Percentiles rank a stretch among this genome's conserved stretches.
Conservation (phyloP, 2,329 filamentous ascomycete genomes). For the Microdochium nivale region DNA sequence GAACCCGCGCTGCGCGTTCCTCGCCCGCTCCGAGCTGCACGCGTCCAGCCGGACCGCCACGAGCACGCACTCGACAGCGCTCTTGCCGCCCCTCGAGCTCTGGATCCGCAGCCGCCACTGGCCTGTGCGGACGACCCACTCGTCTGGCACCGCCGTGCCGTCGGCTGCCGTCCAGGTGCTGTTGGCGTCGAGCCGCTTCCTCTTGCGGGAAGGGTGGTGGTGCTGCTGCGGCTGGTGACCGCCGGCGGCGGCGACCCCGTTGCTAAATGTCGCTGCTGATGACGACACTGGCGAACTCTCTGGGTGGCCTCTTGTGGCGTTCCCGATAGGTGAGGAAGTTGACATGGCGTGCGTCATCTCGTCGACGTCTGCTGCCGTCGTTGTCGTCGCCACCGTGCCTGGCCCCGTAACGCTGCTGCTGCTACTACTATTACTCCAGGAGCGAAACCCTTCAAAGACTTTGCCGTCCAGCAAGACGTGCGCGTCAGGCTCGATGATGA, state of each 20-base stretch:
- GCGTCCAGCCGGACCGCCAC: conserved; percentile 71
- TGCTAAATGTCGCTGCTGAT: not conserved
- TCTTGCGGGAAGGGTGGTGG: conserved; percentile 31
- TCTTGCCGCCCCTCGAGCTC: conserved; percentile 35
- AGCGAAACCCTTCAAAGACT: conserved; percentile 15
- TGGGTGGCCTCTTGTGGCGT: conserved; percentile 11
- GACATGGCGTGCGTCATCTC: conserved; percentile 18
- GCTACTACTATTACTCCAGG: too few species aligned
- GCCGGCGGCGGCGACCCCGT: conserved; percentile 2
- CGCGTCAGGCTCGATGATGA: conserved; percentile 52
- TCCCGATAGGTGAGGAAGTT: conserved; percentile 21
- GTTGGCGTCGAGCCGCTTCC: conserved; percentile 30
- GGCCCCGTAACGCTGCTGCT: too few species aligned
- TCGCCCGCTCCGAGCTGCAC: conserved; percentile 52
- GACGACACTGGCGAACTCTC: conserved; percentile 22
- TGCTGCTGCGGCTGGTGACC: conserved; percentile 8
- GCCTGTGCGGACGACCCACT: conserved; percentile 57
- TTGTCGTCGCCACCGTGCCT: conserved; percentile 12
- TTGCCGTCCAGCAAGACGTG: conserved; percentile 51
- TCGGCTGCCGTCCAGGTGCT: conserved; percentile 19
- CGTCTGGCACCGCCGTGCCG: conserved; percentile 11
- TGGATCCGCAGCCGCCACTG: conserved; percentile 68
- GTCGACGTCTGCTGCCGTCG: conserved; percentile 11
- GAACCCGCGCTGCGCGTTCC: conserved; percentile 61
- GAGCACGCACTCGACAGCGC: conserved; percentile 60